Evolutionary conservation across 306 rosid genomes (phyloP), one percentile per base, ranked within the genome.

Genomic region (Prunus mira): DNA sequence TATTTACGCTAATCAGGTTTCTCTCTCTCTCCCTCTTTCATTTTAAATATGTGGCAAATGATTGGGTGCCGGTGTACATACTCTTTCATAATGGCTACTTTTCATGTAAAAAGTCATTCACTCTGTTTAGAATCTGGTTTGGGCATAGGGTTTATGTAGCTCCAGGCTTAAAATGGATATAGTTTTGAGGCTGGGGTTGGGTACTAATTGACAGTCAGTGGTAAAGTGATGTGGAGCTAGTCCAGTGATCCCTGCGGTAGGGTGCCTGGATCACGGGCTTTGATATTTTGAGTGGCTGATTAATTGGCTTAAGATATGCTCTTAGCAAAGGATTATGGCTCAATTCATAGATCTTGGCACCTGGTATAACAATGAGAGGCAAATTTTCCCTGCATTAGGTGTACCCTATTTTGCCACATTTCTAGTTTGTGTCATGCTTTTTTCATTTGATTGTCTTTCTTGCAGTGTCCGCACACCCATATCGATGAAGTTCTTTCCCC

Each of bases 401-500:
- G 5, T 22, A 18, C 57, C 32, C 45, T 61, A 41, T 27, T 56
- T 47, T 56, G 12, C 28, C 64, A 43, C 54, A 25, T 51, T 34
- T 75, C 49, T 24, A 24, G 3, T 60, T 65, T 80, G 25, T 81
- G 49, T 51, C 69, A 56, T 76, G 82, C 58, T 71, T 46, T 62
- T 71, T 85, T 91, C 76, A 86, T 65, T 76, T 80, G 58, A 24
- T 82, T 73, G 65, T 82, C 60, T 54, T 79, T 73, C 57, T 79
- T 85, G 92, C 98, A 96, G 99, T 73, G 99, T 93, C 30, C 97
- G 99, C 41, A 96, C 99, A 43, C 99, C 99, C 64, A 92, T 96
- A 86, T 96, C 99, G 3, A 96, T 92, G 99, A 96, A 96, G 90
- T 96, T 92, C 86, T 96, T 96, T 79, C 99, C 99, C 71, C 99